Base-by-base conservation (phyloP, 768 basidiomycete genomes). In the Leucosporidium scottii region DNA sequence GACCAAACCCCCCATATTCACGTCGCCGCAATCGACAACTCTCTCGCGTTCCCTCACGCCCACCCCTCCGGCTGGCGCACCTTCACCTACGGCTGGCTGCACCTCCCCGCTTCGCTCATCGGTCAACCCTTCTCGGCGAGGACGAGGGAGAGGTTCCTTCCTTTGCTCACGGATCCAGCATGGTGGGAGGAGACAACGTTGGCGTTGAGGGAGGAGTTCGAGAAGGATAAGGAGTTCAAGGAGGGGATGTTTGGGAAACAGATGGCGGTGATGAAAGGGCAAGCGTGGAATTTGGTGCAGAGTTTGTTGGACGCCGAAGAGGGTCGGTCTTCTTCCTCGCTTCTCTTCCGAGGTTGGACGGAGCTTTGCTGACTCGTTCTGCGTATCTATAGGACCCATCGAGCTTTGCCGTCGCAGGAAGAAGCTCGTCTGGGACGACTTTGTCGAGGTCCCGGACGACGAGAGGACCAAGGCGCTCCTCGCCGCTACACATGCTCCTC, bases 151-250 rank as follows among this genome's bases (percentile, higher is more conserved):
- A 88, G 90, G 74, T 91, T 93, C 77, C 78, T 93, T 61, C 87
- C 90, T 0, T 79, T 91, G 39, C 78, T 94, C 59, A 89, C 89
- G 4, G 90, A 87, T 12, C 91, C 89, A 74, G 75, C 80, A 13
- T 94, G 92, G 92, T 94, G 92, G 92, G 85, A 88, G 74, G 87
- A 91, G 75, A 91, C 91, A 10, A 89, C 86, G 4, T 87, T 81
- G 69, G 84, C 90, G 70, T 80, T 93, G 20, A 82, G 87, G 71
- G 86, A 90, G 71, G 76, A 91, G 13, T 91, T 91, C 75, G 85
- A 85, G 17, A 81, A 90, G 4, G 91, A 92, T 76, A 85, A 87
- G 5, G 91, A 89, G 34, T 74, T 68, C 48, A 66, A 68, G 30
- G 69, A 73, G 48, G 51, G 61, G 28, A 62, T 66, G 67, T 76